Base-by-base conservation (phyloP, 805 yeast species). In the Zygoascus tannicola region DNA sequence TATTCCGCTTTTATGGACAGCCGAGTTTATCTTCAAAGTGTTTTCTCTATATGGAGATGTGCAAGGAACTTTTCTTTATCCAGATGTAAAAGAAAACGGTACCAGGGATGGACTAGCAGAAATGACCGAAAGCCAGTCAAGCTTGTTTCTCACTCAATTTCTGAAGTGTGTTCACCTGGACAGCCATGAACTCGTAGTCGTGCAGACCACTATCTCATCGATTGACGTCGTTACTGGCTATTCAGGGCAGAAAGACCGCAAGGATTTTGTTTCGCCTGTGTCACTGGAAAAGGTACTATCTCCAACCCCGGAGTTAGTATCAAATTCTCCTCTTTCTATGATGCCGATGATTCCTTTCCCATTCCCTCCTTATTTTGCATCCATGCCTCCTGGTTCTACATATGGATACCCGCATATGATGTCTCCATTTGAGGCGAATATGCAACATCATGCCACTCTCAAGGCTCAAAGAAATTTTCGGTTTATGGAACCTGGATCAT, bases 41-140 rank as follows among this genome's bases (percentile, higher is more conserved):
- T 49, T 49, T 35, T n/a, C 44, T 4, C n/a, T 16, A 14, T 47
- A 41, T 22, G 50, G 46, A 4, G 18, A 12, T 5, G 44, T 46
- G 5, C 35, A 42, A 16, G 40, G 44, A 10, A 41, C 48, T 12
- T 49, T 22, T 37, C 42, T 45, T 23, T 49, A 44, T 38, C 46
- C 47, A 15, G 49, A 40, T 18, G 28, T 22, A 16, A 43, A 44
- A 26, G 46, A 47, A 21, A 20, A n/a, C 32, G 47, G 48, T 26
- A 28, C 15, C 20, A 44, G 49, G n/a, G 47, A 44, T 35, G 52
- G 51, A 2, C 37, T 49, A 4, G 50, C 46, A 5, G 44, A 49
- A 32, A 46, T 46, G 47, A 36, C 19, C 5, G 21, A 36, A n/a
- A 30, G 19, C 7, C 10, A 26, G 12, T 12, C 30, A 8, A 8